Conservation (phyloP, 176 grass and related monocot genomes). For the Avena sativa region DNA sequence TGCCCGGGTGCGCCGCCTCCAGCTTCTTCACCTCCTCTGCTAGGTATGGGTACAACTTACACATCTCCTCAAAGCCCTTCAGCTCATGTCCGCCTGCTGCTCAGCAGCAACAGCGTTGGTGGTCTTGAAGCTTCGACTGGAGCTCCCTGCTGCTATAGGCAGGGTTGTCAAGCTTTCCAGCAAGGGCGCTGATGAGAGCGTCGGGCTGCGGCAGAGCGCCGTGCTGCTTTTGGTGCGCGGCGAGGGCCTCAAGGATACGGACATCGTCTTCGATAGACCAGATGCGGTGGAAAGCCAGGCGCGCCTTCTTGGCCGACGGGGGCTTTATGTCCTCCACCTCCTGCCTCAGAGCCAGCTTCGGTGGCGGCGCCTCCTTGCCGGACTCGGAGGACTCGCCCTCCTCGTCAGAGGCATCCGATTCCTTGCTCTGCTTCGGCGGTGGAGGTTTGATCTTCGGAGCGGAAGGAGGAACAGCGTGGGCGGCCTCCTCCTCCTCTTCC, state of each 20-base stretch:
- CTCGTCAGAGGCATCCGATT: neutral
- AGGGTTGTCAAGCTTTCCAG: constrained; percentile 32
- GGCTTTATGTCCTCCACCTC: neutral
- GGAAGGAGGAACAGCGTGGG: neutral
- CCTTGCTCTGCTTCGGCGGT: neutral
- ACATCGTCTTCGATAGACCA: constrained; percentile 48
- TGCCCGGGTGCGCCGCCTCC: neutral
- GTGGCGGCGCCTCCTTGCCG: constrained; percentile 4
- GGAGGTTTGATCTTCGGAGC: neutral
- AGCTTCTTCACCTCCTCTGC: constrained; percentile 39
- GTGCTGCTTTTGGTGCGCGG: constrained; percentile 38
- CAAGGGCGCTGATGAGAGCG: constrained; percentile 1
- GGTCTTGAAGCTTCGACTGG: constrained; percentile 28
- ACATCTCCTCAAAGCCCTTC: neutral
- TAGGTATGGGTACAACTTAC: constrained; percentile 40
- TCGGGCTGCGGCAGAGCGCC: constrained; percentile 23
- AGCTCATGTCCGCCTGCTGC: neutral
- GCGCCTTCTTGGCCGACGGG: constrained; percentile 19
- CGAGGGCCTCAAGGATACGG: constrained; percentile 50
- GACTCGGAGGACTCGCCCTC: constrained; percentile 37
- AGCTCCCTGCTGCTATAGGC: constrained; percentile 6
- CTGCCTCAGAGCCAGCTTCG: neutral
- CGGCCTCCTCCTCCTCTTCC: constrained; percentile 17
- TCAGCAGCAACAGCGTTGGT: too few relatives aligned
- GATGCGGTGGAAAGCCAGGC: neutral